These are phyloP conservation scores for Xylaria intraflava DNA, from an alignment of 495 filamentous ascomycete species.

Conservation along the genomic window DNA sequence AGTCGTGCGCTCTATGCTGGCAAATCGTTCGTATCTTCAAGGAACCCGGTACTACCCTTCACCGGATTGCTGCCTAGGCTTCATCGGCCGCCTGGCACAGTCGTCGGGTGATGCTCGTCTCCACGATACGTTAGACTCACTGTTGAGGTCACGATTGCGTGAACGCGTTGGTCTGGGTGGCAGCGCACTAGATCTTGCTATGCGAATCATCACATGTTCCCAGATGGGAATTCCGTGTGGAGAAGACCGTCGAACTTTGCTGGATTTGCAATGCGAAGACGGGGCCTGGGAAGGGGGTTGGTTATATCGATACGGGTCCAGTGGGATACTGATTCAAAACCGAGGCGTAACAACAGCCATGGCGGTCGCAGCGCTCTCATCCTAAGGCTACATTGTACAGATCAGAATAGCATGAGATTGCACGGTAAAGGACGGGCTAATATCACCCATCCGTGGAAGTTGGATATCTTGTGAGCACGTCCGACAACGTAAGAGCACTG, in stretches of 20 bases:
- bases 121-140: slow-evolving; percentile 1
- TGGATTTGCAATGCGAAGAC: slow-evolving; percentile 13
- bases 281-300: slow-evolving; percentile 14
- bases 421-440: no score
- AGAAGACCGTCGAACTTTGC: slow-evolving; percentile 9
- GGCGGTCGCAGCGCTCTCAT: slow-evolving; percentile 13
- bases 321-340: slow-evolving; percentile 6
- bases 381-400: no score
- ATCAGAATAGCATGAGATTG: no score
- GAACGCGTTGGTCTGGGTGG: slow-evolving; percentile 9
- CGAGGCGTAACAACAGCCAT: slow-evolving; percentile 8
- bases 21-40: slow-evolving; percentile 6
- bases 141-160: slow-evolving; percentile 4
- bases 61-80: slow-evolving; percentile 12
- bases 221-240: slow-evolving; percentile 12
- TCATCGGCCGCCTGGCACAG: slow-evolving; percentile 9
- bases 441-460: no score
- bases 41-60: slow-evolving; percentile 14
- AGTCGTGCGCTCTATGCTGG: slow-evolving; percentile 4
- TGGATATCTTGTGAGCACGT: no score
- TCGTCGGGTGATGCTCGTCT: slow-evolving; percentile 10
- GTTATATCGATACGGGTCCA: slow-evolving; percentile 10
- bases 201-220: slow-evolving; percentile 9
- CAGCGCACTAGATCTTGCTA: slow-evolving; percentile 11
- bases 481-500: no score